Percentiles rank a stretch among this genome's conserved stretches.
Evolutionary conservation across 305 asterid species (phyloP).

Genomic region (Plantago coronopus): DNA sequence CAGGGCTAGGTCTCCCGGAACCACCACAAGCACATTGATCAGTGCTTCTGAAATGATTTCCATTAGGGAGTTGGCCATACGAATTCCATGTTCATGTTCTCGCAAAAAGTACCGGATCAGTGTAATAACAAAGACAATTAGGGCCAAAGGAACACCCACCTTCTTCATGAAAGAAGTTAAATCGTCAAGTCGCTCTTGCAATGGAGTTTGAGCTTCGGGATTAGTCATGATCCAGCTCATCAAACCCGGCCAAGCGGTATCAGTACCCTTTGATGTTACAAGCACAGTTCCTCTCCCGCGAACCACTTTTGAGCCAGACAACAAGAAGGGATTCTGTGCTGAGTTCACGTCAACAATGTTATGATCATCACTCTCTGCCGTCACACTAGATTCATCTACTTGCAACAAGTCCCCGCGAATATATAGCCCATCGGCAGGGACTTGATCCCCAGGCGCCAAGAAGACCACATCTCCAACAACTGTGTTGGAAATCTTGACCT

Average conservation of each 20-base stretch:
- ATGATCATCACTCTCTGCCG: background rate
- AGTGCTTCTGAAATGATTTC: background rate
- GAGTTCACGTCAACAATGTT: background rate
- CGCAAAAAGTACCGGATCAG: background rate
- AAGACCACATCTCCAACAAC: background rate
- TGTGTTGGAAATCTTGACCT: background rate
- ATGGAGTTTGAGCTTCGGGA: background rate
- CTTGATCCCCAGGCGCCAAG: background rate
- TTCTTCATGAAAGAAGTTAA: background rate
- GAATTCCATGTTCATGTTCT: background rate
- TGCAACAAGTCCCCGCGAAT: background rate
- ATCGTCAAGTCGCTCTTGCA: background rate
- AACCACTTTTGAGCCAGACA: slow-evolving; percentile 2
- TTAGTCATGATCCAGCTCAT: no score
- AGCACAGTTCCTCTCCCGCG: background rate
- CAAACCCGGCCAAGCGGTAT: background rate
- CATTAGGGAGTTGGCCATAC: background rate
- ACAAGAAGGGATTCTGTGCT: background rate
- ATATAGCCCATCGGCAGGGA: background rate
- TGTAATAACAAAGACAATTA: background rate
- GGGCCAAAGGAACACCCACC: background rate
- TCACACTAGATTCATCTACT: background rate
- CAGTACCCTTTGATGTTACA: background rate
- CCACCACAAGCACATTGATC: background rate
- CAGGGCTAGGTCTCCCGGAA: background rate